A percentile compares a stretch with the other conserved stretches of the same genome.
phyloP scores from a whole-genome alignment of 306 rosid species.

The Cyclanthera cordifolia region DNA sequence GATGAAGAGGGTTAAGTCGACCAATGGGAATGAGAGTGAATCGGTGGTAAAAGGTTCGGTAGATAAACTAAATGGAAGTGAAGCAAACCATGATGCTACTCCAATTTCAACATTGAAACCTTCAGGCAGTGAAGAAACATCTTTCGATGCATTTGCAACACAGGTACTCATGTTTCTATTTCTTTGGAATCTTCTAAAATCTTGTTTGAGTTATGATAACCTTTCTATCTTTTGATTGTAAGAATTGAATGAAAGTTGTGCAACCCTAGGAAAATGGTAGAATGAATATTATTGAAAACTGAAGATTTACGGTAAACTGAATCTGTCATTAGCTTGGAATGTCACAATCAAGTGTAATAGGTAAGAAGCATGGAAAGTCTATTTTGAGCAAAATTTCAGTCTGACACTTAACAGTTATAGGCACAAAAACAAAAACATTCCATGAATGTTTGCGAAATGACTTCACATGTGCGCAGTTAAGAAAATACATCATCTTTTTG shows the following conservation, averaged over 20 bases:
- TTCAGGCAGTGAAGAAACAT: constrained; percentile 30
- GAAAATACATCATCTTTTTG: no score
- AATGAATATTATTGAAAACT: neutral
- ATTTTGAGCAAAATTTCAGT: neutral
- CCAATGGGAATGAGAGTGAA: constrained; percentile 51
- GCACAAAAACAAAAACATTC: neutral
- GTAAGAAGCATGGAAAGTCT: neutral
- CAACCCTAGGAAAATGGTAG: neutral
- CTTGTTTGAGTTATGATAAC: neutral
- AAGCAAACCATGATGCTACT: constrained; percentile 38
- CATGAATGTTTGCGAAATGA: neutral
- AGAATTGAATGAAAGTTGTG: neutral
- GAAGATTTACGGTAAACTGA: neutral
- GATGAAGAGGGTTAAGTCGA: constrained; percentile 59
- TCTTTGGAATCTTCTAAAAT: neutral
- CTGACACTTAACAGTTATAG: neutral
- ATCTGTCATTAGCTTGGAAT: neutral
- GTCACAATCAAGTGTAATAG: neutral
- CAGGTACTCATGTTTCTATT: constrained; percentile 33
- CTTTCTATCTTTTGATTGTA: neutral
- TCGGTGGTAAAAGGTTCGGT: constrained; percentile 22
- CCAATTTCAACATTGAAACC: constrained; percentile 45
- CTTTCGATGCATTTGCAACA: constrained; percentile 22
- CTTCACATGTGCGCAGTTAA: neutral
- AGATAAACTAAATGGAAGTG: constrained; percentile 69